These are phyloP conservation scores for Exophiala calicioides DNA, from an alignment of 2,329 filamentous ascomycete genomes.

Conservation along the genomic window DNA sequence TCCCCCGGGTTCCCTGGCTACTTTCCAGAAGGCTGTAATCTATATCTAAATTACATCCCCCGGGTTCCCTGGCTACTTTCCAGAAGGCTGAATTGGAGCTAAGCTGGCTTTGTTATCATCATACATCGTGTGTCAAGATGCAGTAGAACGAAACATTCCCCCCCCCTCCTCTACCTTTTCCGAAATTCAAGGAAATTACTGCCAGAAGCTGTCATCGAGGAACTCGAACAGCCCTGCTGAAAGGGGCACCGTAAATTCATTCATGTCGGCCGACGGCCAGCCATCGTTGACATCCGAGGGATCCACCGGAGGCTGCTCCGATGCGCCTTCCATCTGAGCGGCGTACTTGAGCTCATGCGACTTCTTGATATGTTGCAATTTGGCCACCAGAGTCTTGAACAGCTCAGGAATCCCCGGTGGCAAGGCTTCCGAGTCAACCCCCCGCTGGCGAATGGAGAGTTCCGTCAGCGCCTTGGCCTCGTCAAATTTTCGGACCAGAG, in stretches of 20 bases:
- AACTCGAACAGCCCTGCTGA: not conserved
- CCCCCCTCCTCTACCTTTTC: not conserved
- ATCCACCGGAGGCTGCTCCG: too few relatives aligned
- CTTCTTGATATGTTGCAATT: not conserved
- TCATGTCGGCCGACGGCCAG: too few relatives aligned
- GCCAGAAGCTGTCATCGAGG: slow-evolving; percentile 2
- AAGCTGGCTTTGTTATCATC: too few relatives aligned
- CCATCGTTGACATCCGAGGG: too few relatives aligned
- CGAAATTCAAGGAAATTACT: not conserved
- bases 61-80: too few relatives aligned
- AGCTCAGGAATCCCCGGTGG: not conserved
- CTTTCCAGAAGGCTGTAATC: too few relatives aligned
- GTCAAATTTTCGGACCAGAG: slow-evolving; percentile 26
- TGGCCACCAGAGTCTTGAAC: not conserved
- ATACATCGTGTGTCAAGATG: too few relatives aligned
- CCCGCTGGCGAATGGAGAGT: not conserved
- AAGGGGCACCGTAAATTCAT: not conserved
- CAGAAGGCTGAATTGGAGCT: too few relatives aligned
- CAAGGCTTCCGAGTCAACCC: not conserved
- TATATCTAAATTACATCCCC: too few relatives aligned
- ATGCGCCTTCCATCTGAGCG: too few relatives aligned
- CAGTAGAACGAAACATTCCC: too few relatives aligned
- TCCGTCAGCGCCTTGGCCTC: slow-evolving; percentile 16
- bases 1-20: too few relatives aligned
- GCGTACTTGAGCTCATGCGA: not conserved